phyloP scores from a whole-genome alignment of 2,329 filamentous ascomycete species.

The Tricladium varicosporioides region DNA sequence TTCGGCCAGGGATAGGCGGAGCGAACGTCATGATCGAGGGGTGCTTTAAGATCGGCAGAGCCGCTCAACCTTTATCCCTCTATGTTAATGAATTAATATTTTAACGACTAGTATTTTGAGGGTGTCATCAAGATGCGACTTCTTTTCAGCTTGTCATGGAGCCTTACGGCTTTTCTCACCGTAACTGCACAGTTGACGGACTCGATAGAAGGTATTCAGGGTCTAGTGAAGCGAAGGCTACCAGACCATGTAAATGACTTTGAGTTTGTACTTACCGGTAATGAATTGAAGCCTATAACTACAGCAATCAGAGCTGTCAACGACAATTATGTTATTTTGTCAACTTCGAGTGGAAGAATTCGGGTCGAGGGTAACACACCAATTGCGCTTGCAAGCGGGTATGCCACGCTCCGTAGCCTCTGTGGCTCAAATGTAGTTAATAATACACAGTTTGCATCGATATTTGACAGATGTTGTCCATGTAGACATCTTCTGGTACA shows the following conservation, averaged over 20 bases:
- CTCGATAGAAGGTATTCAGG: slow-evolving; percentile 19
- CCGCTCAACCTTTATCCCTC: not conserved
- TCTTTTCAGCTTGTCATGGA: not conserved
- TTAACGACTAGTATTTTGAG: not conserved
- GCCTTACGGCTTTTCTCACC: not conserved
- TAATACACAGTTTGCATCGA: slow-evolving; percentile 37
- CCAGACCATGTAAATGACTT: slow-evolving; percentile 21
- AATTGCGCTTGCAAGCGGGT: slow-evolving; percentile 37
- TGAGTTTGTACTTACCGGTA: slow-evolving; percentile 16
- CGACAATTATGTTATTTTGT: slow-evolving; percentile 24
- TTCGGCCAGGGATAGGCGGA: not conserved
- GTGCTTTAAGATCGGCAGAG: not conserved
- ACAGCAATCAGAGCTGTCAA: slow-evolving; percentile 5
- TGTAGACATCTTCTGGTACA: slow-evolving; percentile 47
- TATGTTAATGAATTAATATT: too few species aligned
- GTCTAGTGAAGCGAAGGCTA: slow-evolving; percentile 21
- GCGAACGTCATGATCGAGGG: not conserved
- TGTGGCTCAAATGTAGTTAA: not conserved
- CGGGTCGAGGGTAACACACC: slow-evolving; percentile 35
- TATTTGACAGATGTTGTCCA: slow-evolving; percentile 42
- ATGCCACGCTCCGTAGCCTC: slow-evolving; percentile 3
- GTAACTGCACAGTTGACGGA: not conserved
- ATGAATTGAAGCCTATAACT: slow-evolving; percentile 2
- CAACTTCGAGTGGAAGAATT: slow-evolving; percentile 28
- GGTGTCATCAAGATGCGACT: not conserved